Percentiles rank a stretch among this genome's conserved stretches.
These are phyloP conservation scores for Aspergillus mulundensis DNA, from an alignment of 495 filamentous ascomycete species.

Conservation along the genomic window DNA sequence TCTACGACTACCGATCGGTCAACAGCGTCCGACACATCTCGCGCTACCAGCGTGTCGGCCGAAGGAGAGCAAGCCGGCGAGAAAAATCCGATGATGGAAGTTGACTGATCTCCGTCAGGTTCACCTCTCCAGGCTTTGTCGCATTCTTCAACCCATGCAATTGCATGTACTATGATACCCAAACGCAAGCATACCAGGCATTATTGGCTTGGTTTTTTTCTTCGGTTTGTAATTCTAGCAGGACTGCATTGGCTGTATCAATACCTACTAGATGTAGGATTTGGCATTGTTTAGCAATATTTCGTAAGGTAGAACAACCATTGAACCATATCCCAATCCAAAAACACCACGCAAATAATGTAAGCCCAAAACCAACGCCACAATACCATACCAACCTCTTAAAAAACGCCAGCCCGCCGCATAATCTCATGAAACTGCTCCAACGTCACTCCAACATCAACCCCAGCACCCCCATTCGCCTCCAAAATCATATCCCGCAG, in stretches of 20 bases:
- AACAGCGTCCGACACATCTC: slow-evolving; percentile 27
- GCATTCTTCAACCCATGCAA: background rate
- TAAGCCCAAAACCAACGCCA: background rate
- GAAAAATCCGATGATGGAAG: slow-evolving; percentile 8
- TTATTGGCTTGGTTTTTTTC: slow-evolving; percentile 1
- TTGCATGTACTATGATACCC: slow-evolving; percentile 23
- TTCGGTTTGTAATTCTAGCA: background rate
- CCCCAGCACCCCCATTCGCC: slow-evolving; percentile 75
- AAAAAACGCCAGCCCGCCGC: slow-evolving; percentile 77
- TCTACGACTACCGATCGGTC: slow-evolving; percentile 29
- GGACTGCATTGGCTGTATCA: slow-evolving; percentile 1
- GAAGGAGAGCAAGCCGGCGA: slow-evolving; percentile 11
- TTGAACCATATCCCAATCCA: background rate
- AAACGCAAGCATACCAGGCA: slow-evolving; percentile 15
- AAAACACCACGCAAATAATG: background rate
- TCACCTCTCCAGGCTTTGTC: background rate
- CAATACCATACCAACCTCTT: slow-evolving; percentile 29
- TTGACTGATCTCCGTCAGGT: slow-evolving; percentile 11
- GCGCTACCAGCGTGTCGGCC: slow-evolving; percentile 34
- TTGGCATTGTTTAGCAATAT: background rate
- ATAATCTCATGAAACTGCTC: slow-evolving; percentile 85
- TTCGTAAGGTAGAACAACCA: background rate
- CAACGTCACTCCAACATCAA: slow-evolving; percentile 65
- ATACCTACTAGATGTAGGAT: background rate
- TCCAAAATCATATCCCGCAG: slow-evolving; percentile 90